Percentiles rank a stretch among this genome's conserved stretches.
phyloP scores from a whole-genome alignment of 2,329 filamentous ascomycete species.

The Cercospora citrullina region DNA sequence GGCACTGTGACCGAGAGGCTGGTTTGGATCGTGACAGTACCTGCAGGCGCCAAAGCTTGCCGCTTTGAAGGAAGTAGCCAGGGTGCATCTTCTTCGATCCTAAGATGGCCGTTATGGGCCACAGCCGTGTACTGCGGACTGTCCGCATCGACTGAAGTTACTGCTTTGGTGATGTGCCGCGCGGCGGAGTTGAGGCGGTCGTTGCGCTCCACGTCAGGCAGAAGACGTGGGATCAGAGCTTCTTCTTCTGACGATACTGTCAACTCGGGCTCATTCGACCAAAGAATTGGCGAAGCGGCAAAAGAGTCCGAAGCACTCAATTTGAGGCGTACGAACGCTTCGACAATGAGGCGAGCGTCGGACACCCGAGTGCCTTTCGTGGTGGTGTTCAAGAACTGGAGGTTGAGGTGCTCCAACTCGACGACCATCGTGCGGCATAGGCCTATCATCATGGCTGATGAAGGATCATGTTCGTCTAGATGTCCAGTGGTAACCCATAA shows the following conservation, averaged over 20 bases:
- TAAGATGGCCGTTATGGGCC: constrained; percentile 9
- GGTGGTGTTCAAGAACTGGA: constrained; percentile 25
- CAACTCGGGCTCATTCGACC: constrained; percentile 29
- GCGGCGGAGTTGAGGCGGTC: constrained; percentile 32
- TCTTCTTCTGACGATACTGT: constrained; percentile 21
- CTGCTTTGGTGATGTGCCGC: constrained; percentile 25
- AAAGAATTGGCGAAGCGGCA: constrained; percentile 16
- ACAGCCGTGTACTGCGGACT: constrained; percentile 17
- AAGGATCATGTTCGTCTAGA: constrained; percentile 19
- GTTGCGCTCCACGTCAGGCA: constrained; percentile 29
- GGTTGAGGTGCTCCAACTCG: constrained; percentile 22
- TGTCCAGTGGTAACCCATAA: constrained; percentile 24
- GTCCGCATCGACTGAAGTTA: constrained; percentile 4
- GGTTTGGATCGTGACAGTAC: constrained; percentile 5
- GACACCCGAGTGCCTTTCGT: constrained; percentile 6
- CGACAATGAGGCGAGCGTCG: constrained; percentile 21
- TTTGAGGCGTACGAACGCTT: constrained; percentile 21
- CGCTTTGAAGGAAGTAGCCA: constrained; percentile 16
- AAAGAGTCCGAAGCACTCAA: constrained; percentile 18
- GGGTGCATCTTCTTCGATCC: constrained; percentile 18
- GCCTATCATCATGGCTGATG: constrained; percentile 25
- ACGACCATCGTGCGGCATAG: constrained; percentile 24
- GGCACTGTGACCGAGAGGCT: constrained; percentile 16
- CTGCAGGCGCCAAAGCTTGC: background rate
- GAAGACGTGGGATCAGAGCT: constrained; percentile 26